phyloP scores from a whole-genome alignment of 148 eudicot genomes.

The Fagopyrum tataricum region DNA sequence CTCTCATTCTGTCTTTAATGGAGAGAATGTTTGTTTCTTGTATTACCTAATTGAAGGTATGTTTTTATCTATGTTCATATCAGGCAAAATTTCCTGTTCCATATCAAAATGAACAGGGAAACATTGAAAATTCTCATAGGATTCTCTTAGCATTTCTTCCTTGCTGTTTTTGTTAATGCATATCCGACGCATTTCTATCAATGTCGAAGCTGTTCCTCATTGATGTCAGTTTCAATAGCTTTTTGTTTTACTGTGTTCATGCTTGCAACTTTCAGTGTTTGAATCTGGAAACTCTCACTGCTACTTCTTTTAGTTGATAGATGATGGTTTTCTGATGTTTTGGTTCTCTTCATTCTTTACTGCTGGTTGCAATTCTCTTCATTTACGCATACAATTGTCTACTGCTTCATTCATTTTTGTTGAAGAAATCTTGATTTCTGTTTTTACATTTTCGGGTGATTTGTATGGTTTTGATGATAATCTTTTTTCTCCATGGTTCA shows the following conservation, averaged over 20 bases:
- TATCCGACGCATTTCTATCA: neutral
- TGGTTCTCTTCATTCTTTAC: neutral
- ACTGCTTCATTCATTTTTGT: neutral
- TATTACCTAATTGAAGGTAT: neutral
- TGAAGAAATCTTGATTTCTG: neutral
- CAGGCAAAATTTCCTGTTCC: neutral
- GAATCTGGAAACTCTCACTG: neutral
- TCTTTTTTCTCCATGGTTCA: neutral
- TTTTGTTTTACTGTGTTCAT: too few relatives aligned
- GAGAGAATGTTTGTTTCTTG: neutral
- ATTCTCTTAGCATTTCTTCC: neutral
- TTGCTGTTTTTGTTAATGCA: neutral
- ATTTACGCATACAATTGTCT: neutral
- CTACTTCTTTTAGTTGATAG: neutral
- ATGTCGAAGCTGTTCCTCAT: neutral
- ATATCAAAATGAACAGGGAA: neutral
- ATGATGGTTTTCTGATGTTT: neutral
- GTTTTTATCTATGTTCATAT: neutral
- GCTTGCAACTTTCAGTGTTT: too few relatives aligned
- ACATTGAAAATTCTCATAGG: neutral
- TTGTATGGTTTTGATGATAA: neutral
- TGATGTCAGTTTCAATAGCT: neutral
- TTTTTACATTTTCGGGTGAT: neutral
- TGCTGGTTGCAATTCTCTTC: neutral
- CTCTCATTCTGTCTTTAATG: constrained; percentile 7